Evolutionary conservation across 2,329 filamentous ascomycete species (phyloP).

Genomic region (Nemania serpens): DNA sequence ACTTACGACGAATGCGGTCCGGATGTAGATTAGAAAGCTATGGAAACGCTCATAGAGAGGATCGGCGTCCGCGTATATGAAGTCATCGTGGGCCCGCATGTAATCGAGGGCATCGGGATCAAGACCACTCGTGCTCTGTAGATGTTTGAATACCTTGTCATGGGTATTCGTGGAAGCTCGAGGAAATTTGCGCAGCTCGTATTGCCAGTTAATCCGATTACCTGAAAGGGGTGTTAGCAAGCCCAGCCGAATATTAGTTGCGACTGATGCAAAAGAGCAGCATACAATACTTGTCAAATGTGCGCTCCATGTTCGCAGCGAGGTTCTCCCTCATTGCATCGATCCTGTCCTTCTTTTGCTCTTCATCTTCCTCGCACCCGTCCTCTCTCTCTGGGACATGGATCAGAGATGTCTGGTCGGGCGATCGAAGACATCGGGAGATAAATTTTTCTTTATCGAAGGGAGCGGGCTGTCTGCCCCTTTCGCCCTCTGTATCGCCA

Average conservation of each 20-base stretch:
- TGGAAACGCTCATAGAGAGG: conserved; percentile 11
- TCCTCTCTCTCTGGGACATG: background rate
- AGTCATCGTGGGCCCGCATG: conserved; percentile 13
- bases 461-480: background rate
- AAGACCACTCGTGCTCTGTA: conserved; percentile 4
- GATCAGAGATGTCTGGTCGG: conserved; percentile 12
- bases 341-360: conserved; percentile 1
- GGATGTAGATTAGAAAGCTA: background rate
- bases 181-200: conserved; percentile 9
- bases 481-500: background rate
- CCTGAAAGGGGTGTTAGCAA: background rate
- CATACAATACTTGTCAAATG: conserved; percentile 5
- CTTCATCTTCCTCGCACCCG: background rate
- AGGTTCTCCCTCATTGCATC: conserved; percentile 9
- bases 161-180: conserved; percentile 1
- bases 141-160: background rate
- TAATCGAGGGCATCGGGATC: conserved; percentile 10
- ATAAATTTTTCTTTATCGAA: conserved; percentile 19
- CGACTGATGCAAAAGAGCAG: too few species aligned
- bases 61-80: conserved; percentile 15
- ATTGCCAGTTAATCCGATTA: background rate
- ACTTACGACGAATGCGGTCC: conserved; percentile 1
- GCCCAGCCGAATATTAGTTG: too few species aligned
- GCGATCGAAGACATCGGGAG: conserved; percentile 6
- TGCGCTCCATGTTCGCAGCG: conserved; percentile 6